Conservation (phyloP, 345 rosid genomes). For the Gossypioides kirkii region DNA sequence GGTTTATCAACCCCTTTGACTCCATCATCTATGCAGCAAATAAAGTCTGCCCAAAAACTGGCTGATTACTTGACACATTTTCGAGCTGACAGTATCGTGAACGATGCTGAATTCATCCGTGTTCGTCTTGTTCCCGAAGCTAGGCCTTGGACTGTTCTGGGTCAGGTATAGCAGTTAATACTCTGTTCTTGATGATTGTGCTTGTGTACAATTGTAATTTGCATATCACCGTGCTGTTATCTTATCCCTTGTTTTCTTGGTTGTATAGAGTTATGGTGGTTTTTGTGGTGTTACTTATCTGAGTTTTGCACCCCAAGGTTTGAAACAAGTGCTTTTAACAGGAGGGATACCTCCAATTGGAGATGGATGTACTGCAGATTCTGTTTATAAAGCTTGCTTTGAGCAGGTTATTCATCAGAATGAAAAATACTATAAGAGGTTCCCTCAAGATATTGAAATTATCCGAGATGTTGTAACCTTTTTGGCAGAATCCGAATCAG, state of each 20-base stretch:
- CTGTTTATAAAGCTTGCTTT: constrained; percentile 54
- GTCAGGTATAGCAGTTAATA: constrained; percentile 53
- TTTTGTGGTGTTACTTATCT: constrained; percentile 86
- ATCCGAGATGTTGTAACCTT: constrained; percentile 55
- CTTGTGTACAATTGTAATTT: constrained; percentile 7
- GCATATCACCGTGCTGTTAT: neutral
- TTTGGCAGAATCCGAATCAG: constrained; percentile 76
- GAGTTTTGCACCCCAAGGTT: constrained; percentile 87
- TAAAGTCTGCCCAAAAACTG: constrained; percentile 53
- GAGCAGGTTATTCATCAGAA: constrained; percentile 60
- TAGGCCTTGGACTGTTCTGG: constrained; percentile 76
- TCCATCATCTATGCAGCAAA: constrained; percentile 75
- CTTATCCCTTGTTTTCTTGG: neutral
- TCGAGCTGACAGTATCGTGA: constrained; percentile 84
- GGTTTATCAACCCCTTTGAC: constrained; percentile 85
- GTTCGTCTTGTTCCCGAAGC: constrained; percentile 72
- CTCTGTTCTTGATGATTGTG: neutral
- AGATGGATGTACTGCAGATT: constrained; percentile 65
- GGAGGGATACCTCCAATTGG: constrained; percentile 91
- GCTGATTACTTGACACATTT: constrained; percentile 68
- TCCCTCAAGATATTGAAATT: constrained; percentile 71
- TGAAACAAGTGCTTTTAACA: constrained; percentile 81
- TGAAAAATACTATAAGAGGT: constrained; percentile 84
- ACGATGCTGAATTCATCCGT: constrained; percentile 84
- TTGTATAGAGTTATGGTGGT: constrained; percentile 82